Conservation (phyloP, 805 yeast species). For the Grigorovia transvaalensis region DNA sequence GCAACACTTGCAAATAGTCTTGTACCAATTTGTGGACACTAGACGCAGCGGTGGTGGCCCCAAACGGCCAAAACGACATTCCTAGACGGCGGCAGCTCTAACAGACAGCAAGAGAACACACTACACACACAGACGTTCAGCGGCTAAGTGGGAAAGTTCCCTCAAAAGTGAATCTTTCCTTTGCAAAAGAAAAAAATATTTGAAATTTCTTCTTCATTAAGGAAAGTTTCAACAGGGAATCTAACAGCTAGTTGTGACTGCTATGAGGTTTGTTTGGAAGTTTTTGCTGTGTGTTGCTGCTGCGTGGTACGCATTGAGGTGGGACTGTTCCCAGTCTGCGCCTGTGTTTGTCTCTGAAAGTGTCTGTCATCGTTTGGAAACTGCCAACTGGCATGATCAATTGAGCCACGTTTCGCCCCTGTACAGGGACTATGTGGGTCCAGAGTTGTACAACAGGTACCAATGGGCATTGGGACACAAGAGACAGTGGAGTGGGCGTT, state of each 20-base stretch:
- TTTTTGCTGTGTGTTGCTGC: neutral
- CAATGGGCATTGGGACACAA: neutral
- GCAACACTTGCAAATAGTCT: constrained; percentile 21
- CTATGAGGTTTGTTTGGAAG: neutral
- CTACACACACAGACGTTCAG: neutral
- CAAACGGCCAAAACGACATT: constrained; percentile 35
- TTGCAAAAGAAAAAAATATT: no score
- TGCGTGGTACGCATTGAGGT: neutral
- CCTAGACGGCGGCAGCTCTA: neutral
- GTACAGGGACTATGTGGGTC: neutral
- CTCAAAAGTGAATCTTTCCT: no score
- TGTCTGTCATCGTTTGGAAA: neutral
- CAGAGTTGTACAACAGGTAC: neutral
- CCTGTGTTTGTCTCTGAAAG: neutral
- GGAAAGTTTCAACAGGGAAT: no score
- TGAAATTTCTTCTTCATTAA: no score
- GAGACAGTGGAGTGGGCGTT: neutral
- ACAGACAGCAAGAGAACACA: neutral
- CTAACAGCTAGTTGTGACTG: no score
- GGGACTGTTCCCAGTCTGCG: neutral
- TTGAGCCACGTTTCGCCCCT: neutral
- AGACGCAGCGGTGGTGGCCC: constrained; percentile 18
- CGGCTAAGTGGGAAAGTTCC: no score
- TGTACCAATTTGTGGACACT: constrained; percentile 27
- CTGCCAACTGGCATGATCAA: neutral